Evolutionary conservation across 495 filamentous ascomycete genomes (phyloP), one percentile per base, ranked within the genome.

Genomic region (Aspergillus ostianus): DNA sequence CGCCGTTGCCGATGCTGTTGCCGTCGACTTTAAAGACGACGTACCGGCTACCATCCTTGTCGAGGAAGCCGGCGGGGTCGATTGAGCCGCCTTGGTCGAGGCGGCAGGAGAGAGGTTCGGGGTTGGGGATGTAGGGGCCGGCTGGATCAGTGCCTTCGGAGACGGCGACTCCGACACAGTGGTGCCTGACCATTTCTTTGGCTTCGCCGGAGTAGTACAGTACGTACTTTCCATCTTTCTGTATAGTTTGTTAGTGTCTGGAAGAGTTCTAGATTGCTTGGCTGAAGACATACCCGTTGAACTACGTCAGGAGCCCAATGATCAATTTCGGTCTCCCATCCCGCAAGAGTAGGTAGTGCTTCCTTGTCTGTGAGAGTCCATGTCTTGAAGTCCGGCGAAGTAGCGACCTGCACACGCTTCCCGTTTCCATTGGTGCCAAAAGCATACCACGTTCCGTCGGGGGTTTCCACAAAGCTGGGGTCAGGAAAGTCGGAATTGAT

Each of bases 1-100:
- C 85, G 27, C 85, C 83, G 51, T 82, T 64, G 17, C 85, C 83
- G 45, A 84, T 64, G 62, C 76, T 77, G 60, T 85, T 87, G 27
- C 85, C 85, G 66, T 88, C 81, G 5, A 87, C 73, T 62, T 88
- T 88, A 71, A 82, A 87, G 1, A 83, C 62, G 8, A 87, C 75
- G 55, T 84, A 87, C 12, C 78, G 72, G 30, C 64, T 74, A 47
- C 81, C 80, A 36, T 82, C 80, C 0, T 51, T 61, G 58, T 86
- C 82, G 7, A 65, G 45, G 65, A 84, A 86, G 3, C 79, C 81
- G 4, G 77, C 63, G 17, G 84, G 69, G 55, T 87, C 84, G 62
- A 87, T 86, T 6, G 84, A 78, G 3, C 84, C 84, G 36, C 84
- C 83, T 48, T 73, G 67, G 5, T 72, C 60, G 4, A 79, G 65